Evolutionary conservation across 1,284 basidiomycete genomes (phyloP), one percentile per base, ranked within the genome.

Genomic region (Tylopilus sp.): DNA sequence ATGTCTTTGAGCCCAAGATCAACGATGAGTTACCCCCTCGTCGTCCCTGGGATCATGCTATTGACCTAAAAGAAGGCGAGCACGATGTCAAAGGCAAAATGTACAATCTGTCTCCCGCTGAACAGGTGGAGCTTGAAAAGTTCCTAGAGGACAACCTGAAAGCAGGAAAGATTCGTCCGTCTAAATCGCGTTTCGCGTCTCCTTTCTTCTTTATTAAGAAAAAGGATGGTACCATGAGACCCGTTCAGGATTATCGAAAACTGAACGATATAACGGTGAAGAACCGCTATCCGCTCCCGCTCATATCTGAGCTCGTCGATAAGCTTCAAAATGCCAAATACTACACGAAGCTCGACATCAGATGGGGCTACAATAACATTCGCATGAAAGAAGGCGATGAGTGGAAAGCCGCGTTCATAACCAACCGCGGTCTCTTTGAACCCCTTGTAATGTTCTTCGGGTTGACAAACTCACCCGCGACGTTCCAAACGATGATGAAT

Each of bases 381-480:
- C 19, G 5, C 0, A 67, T 67, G 69, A 41, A 80, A 72, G 61
- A 66, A 74, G 9, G 75, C 74, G 61, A 70, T 72, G 22, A 59
- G 65, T 38, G 73, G 55, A 63, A 62, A 9, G 56, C 53, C 0
- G 13, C 57, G 0, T 77, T 66, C 18, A 13, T 29, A 0, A 68
- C 59, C 0, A 58, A 65, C 5, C 4, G 15, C 7, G 58, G 60
- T 0, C 54, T 64, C 8, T 68, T 74, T 53, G 73, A 84, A 68
- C 80, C 74, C 16, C 47, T 71, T 0, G 79, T 84, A 3, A 82
- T 84, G 79, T 80, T 80, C 44, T 81, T 84, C 54, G 70, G 80
- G 0, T 54, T 81, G 0, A 73, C 66, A n/a, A 81, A 82, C 54
- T 72, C 74, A 0, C 80, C 74, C 0, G 67, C 78, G 0, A 72